phyloP scores from a whole-genome alignment of 441 rosid species.

The Adansonia rubrostipa region DNA sequence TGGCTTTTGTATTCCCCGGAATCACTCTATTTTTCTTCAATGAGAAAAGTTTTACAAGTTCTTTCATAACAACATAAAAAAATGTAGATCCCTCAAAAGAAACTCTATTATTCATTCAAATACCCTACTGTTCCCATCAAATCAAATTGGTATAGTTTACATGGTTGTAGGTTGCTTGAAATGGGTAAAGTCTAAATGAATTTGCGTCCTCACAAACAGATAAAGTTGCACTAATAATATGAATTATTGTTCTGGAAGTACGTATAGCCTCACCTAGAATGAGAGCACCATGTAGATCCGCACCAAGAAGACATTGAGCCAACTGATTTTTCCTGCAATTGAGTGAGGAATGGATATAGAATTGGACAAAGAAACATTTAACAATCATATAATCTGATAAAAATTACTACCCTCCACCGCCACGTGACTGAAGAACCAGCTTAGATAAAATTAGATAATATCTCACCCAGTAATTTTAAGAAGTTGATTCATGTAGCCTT shows the following conservation, averaged over 20 bases:
- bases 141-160: background rate
- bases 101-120: background rate
- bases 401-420: background rate
- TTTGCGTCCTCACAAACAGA: background rate
- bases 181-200: background rate
- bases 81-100: background rate
- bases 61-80: background rate
- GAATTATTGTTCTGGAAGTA: background rate
- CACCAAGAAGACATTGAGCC: slow-evolving; percentile 61
- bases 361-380: slow-evolving; percentile 5
- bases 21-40: background rate
- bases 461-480: slow-evolving; percentile 64
- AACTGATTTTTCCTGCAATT: slow-evolving; percentile 63
- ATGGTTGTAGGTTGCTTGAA: background rate
- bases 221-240: background rate
- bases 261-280: slow-evolving; percentile 54
- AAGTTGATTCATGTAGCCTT: slow-evolving; percentile 65
- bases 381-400: slow-evolving; percentile 11
- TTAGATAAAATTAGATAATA: slow-evolving; percentile 11
- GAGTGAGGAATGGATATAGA: slow-evolving; percentile 14
- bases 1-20: background rate
- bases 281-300: slow-evolving; percentile 86
- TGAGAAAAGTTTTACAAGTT: background rate
- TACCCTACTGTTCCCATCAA: background rate
- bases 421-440: slow-evolving; percentile 4